Evolutionary conservation across 2,329 filamentous ascomycete genomes (phyloP), one percentile per base, ranked within the genome.

Genomic region (Fusarium brachygibbosum): DNA sequence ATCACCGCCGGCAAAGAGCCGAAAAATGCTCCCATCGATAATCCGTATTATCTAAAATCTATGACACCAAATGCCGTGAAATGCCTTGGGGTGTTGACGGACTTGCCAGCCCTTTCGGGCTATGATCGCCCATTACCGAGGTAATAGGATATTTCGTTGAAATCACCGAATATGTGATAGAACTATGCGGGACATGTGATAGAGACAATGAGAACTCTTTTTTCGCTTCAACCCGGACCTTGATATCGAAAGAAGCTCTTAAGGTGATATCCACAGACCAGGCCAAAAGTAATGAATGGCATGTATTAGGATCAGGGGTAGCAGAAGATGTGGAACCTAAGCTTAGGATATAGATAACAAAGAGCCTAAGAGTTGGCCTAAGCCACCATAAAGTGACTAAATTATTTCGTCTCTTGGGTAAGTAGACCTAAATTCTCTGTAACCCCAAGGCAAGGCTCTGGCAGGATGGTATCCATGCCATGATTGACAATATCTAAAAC

Each of bases 1-100:
- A 2, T 40, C 17, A 31, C 1, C 59, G 42, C 61, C 61, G 59
- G 28, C 2, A 5, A 64, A 40, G 51, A 38, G 42, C 61, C 61
- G 61, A 64, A 9, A 17, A 12, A 7, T 35, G 19, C 25, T 40
- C 2, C 8, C 6, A 4, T 28, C 17, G 5, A n/a, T n/a, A 21
- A 16, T 28, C 6, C 23, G 17, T 10, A 7, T 14, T 9, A n/a
- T 29, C 19, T 6, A 2, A 14, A 38, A 5, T 28, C 3, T 28
- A 50, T 19, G 16, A 25, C 17, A 11, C 6, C 10, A 38, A 28
- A 2, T 38, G 21, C 14, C n/a, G 8, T 23, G 4, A 2, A 29
- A 13, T 35, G 0, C 2, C 5, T 1, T 37, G 2, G 7, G 13
- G 0, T 35, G 9, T 31, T 31, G 4, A 34, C 38, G 38, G 51